Percentiles rank a stretch among this genome's conserved stretches.
Conservation (phyloP, 2,329 filamentous ascomycete species). For the Arthrobotrys conoides region DNA sequence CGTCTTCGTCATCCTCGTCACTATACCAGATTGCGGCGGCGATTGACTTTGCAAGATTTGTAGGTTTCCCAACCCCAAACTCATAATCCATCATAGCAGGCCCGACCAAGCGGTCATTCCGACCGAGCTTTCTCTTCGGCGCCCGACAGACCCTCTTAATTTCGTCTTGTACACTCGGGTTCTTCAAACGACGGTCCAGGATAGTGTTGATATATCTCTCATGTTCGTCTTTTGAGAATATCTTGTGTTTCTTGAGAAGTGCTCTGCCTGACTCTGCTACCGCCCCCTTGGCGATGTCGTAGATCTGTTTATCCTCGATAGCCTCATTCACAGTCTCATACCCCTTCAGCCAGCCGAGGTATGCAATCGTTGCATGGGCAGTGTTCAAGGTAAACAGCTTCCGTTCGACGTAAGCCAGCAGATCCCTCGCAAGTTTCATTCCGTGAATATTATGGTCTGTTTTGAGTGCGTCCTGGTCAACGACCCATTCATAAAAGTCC, state of each 20-base stretch:
- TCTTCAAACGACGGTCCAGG: slow-evolving; percentile 73
- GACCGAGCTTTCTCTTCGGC: slow-evolving; percentile 90
- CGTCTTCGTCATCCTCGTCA: slow-evolving; percentile 93
- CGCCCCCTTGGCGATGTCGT: slow-evolving; percentile 82
- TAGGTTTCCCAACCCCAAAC: slow-evolving; percentile 73
- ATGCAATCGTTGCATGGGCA: slow-evolving; percentile 93
- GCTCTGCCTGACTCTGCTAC: slow-evolving; percentile 88
- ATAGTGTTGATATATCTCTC: slow-evolving; percentile 91
- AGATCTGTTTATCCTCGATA: slow-evolving; percentile 83
- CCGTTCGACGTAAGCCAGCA: slow-evolving; percentile 96
- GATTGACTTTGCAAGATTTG: slow-evolving; percentile 82
- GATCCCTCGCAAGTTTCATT: slow-evolving; percentile 91
- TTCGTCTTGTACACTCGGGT: slow-evolving; percentile 73
- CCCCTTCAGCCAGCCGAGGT: slow-evolving; percentile 89
- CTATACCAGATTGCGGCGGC: slow-evolving; percentile 97
- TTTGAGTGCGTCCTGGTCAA: slow-evolving; percentile 87
- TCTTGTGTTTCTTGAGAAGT: slow-evolving; percentile 83
- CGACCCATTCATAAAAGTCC: slow-evolving; percentile 99
- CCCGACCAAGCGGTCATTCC: slow-evolving; percentile 95
- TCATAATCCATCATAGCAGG: slow-evolving; percentile 91
- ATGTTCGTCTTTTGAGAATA: slow-evolving; percentile 80
- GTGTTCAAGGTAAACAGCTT: slow-evolving; percentile 99
- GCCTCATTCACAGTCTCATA: slow-evolving; percentile 92
- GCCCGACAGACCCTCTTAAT: slow-evolving; percentile 96
- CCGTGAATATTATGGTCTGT: slow-evolving; percentile 83